Evolutionary conservation across 805 yeast genomes (phyloP).

Genomic region (Candida orba): DNA sequence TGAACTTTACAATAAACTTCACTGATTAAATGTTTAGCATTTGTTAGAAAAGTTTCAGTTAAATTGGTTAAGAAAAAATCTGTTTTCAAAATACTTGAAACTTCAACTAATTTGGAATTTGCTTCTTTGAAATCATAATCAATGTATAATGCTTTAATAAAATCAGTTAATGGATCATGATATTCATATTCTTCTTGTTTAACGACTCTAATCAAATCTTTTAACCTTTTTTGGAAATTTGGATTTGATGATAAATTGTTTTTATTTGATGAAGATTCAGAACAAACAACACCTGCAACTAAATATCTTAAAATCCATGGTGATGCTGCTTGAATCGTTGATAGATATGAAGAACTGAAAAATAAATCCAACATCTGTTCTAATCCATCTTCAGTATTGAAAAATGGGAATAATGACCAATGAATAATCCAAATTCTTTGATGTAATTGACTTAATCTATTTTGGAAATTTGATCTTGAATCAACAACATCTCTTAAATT

Average conservation of each 20-base stretch:
- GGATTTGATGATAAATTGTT: conserved; percentile 21
- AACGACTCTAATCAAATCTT: conserved; percentile 50
- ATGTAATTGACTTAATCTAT: conserved; percentile 52
- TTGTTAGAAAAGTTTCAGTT: conserved; percentile 35
- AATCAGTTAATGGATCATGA: conserved; percentile 54
- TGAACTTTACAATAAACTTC: conserved; percentile 51
- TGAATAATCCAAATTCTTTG: conserved; percentile 64
- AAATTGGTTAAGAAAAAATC: conserved; percentile 50
- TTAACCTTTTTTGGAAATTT: conserved; percentile 44
- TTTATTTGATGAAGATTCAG: conserved; percentile 26
- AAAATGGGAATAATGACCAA: conserved; percentile 60
- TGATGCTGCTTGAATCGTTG: conserved; percentile 62
- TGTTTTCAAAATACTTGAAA: conserved; percentile 39
- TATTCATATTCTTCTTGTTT: conserved; percentile 60
- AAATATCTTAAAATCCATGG: conserved; percentile 68
- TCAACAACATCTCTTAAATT: conserved; percentile 54
- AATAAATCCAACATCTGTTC: conserved; percentile 51
- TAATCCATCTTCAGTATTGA: conserved; percentile 43
- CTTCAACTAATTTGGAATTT: conserved; percentile 38
- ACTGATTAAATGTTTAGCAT: conserved; percentile 43
- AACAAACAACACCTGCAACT: conserved; percentile 46
- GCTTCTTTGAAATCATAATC: conserved; percentile 54
- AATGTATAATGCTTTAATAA: conserved; percentile 47
- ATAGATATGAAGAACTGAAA: conserved; percentile 51
- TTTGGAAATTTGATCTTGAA: conserved; percentile 38